phyloP scores from a whole-genome alignment of 108 stramenopile genomes.

The Craspedostauros australis region DNA sequence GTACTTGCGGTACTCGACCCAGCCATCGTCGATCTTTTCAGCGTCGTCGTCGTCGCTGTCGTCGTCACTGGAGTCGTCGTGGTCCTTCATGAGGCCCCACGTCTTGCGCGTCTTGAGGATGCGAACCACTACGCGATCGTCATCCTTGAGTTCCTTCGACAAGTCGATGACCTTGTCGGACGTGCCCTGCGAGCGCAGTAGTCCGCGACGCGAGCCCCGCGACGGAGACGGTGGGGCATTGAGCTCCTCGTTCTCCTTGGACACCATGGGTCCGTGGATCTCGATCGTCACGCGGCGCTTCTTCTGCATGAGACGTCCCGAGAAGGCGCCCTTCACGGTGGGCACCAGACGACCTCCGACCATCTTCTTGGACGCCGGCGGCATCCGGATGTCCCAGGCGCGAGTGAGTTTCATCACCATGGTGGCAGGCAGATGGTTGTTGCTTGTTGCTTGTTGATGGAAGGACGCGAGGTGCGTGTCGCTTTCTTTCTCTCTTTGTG shows the following conservation, averaged over 20 bases:
- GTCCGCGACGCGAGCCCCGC: neutral
- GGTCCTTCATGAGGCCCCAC: conserved; percentile 15
- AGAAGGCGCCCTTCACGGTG: conserved; percentile 9
- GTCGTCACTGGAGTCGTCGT: conserved; percentile 1
- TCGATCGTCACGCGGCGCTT: conserved; percentile 10
- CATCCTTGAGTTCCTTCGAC: conserved; percentile 19
- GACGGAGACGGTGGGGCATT: neutral
- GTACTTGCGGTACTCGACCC: conserved; percentile 25
- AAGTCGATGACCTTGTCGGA: conserved; percentile 4
- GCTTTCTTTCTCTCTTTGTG: too few relatives aligned
- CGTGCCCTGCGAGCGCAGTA: neutral
- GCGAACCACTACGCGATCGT: conserved; percentile 15
- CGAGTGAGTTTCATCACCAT: neutral
- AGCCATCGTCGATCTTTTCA: conserved; percentile 1
- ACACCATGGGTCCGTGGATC: conserved; percentile 11
- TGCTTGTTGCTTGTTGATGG: too few relatives aligned
- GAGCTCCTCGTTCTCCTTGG: conserved; percentile 2
- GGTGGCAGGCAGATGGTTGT: too few relatives aligned
- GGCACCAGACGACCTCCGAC: conserved; percentile 12
- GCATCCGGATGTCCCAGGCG: conserved; percentile 27
- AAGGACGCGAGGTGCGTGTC: too few relatives aligned
- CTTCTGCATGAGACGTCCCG: conserved; percentile 5
- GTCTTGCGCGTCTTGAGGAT: conserved; percentile 17
- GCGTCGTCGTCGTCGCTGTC: conserved; percentile 12
- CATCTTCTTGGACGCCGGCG: conserved; percentile 18